These are phyloP conservation scores for Cucumis melo DNA, from an alignment of 306 rosid species.

Conservation along the genomic window DNA sequence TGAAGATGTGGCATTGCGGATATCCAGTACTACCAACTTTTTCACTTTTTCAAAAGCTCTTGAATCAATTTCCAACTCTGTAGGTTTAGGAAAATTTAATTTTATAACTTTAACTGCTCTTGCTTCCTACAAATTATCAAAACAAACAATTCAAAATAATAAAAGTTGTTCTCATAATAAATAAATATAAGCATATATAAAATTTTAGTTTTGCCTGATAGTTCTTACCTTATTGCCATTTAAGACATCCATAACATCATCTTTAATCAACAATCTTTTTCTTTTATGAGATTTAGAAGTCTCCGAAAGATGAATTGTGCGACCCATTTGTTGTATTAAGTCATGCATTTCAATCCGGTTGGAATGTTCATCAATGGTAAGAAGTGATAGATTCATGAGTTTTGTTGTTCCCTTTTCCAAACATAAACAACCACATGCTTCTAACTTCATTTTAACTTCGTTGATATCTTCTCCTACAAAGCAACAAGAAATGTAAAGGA, in stretches of 20 bases:
- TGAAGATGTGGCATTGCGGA: too few species aligned
- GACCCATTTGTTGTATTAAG: constrained; percentile 22
- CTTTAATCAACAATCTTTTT: neutral
- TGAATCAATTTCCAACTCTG: too few species aligned
- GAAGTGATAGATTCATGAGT: constrained; percentile 12
- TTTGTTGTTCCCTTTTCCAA: constrained; percentile 10
- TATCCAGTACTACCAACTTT: too few species aligned
- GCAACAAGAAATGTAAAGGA: constrained; percentile 26
- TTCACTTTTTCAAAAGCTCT: too few species aligned
- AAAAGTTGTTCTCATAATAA: too few species aligned
- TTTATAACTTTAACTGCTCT: neutral
- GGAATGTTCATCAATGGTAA: neutral
- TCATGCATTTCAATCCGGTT: constrained; percentile 9
- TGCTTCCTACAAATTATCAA: neutral
- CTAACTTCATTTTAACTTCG: constrained; percentile 1
- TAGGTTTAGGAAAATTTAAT: too few species aligned
- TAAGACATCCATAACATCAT: neutral
- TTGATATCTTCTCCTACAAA: constrained; percentile 6
- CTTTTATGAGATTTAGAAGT: neutral
- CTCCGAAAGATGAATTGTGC: constrained; percentile 6
- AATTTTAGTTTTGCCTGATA: too few species aligned
- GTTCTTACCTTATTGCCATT: neutral
- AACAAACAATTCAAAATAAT: too few species aligned
- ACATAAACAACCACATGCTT: constrained; percentile 10
- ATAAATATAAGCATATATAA: too few species aligned